Evolutionary conservation across 371 early-diverging fungal genomes (phyloP).

Genomic region (Lichtheimia ramosa): DNA sequence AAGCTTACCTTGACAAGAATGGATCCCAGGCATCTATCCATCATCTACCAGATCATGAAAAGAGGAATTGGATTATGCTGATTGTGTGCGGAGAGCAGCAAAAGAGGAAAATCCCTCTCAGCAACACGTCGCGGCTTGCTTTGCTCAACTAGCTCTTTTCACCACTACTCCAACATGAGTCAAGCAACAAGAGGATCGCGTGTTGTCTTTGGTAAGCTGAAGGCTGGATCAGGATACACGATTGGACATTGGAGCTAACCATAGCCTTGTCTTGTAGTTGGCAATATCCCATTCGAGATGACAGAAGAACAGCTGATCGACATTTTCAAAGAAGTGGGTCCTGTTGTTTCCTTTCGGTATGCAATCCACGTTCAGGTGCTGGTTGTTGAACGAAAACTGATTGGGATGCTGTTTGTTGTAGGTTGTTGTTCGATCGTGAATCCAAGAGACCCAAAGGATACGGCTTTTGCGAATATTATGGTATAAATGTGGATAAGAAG

Average conservation of each 20-base stretch:
- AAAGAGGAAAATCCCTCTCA: no score
- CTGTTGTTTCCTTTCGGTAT: constrained; percentile 76
- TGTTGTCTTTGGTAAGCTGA: constrained; percentile 57
- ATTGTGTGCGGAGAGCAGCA: no score
- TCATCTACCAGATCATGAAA: no score
- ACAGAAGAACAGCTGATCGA: constrained; percentile 90
- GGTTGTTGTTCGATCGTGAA: constrained; percentile 84
- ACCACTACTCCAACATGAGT: background rate
- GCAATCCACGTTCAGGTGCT: background rate
- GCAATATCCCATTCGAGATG: constrained; percentile 85
- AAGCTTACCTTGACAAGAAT: no score
- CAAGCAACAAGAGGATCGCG: constrained; percentile 52
- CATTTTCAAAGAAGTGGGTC: constrained; percentile 89
- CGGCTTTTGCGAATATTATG: constrained; percentile 87
- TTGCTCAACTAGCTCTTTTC: background rate
- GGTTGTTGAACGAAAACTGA: background rate
- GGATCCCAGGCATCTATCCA: no score
- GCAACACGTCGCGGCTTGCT: no score
- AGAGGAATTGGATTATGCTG: no score
- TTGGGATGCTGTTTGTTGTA: constrained; percentile 10
- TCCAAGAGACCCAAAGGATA: constrained; percentile 90
- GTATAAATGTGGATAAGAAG: constrained; percentile 20
- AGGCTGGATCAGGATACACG: background rate
- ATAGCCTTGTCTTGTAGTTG: constrained; percentile 46
- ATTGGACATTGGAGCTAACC: background rate